phyloP scores from a whole-genome alignment of 495 filamentous ascomycete species.

The Penicillium flavigenum region DNA sequence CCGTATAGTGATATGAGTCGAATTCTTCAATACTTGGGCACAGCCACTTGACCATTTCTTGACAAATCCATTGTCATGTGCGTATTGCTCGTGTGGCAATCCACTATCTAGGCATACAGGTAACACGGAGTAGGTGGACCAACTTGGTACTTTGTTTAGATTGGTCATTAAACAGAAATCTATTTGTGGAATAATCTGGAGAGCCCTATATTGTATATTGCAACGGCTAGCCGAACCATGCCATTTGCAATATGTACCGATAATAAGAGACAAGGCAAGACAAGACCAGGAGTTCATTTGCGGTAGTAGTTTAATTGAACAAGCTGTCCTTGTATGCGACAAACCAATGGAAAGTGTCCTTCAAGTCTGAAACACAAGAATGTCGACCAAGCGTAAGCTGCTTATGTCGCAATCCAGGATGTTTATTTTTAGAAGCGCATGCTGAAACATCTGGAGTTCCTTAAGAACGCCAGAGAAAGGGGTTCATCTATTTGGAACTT shows the following conservation, averaged over 20 bases:
- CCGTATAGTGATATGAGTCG: background rate
- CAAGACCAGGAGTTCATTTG: background rate
- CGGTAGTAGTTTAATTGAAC: background rate
- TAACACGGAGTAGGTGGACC: background rate
- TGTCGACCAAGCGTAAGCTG: background rate
- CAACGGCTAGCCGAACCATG: background rate
- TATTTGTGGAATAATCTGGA: background rate
- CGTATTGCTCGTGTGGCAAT: background rate
- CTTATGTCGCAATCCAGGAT: background rate
- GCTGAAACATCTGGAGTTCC: conserved; percentile 4
- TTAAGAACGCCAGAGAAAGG: background rate
- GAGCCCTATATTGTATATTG: background rate
- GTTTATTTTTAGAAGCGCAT: conserved; percentile 7
- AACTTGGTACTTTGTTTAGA: background rate
- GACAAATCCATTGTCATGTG: background rate
- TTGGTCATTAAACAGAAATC: background rate
- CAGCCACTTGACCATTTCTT: background rate
- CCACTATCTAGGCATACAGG: background rate
- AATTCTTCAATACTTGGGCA: background rate
- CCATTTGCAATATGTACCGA: background rate
- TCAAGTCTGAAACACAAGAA: conserved; percentile 1
- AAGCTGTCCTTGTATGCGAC: background rate
- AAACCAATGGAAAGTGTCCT: background rate
- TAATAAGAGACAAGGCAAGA: background rate
- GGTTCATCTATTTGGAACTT: conserved; percentile 9